Conservation (phyloP, 2,329 filamentous ascomycete genomes). For the Cordyceps farinosa region DNA sequence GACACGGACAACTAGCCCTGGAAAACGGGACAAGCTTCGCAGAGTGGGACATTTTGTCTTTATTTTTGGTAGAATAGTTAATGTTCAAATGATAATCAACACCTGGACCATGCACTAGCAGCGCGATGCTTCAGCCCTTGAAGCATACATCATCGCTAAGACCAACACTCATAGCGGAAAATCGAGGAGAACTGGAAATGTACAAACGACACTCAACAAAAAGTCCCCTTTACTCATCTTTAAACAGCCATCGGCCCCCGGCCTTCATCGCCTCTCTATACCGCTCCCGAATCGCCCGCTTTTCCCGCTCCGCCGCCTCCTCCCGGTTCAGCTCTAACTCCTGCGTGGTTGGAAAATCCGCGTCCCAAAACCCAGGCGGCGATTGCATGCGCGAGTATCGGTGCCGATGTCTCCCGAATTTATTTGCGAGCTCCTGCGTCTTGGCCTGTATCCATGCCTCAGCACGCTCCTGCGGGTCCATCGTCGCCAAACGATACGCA, state of each 20-base stretch:
- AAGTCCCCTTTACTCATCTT: slow-evolving; percentile 59
- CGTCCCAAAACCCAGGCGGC: slow-evolving; percentile 86
- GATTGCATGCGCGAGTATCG: slow-evolving; percentile 66
- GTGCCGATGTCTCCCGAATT: slow-evolving; percentile 73
- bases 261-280: slow-evolving; percentile 77
- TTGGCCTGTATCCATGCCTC: slow-evolving; percentile 73
- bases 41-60: too few relatives aligned
- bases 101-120: background rate
- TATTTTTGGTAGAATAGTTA: background rate
- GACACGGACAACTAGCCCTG: too few relatives aligned
- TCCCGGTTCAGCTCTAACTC: slow-evolving; percentile 64
- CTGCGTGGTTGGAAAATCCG: slow-evolving; percentile 86
- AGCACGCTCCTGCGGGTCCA: slow-evolving; percentile 59
- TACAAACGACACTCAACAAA: background rate
- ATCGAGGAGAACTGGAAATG: background rate
- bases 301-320: slow-evolving; percentile 61
- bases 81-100: background rate
- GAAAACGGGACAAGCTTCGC: too few relatives aligned
- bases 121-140: slow-evolving; percentile 7
- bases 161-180: background rate
- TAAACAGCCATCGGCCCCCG: slow-evolving; percentile 74
- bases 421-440: slow-evolving; percentile 67
- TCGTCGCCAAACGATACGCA: slow-evolving; percentile 54
- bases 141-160: slow-evolving; percentile 11
- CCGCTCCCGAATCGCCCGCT: slow-evolving; percentile 64